Evolutionary conservation across 169 alveolate species (phyloP).

Genomic region (Plasmodium inui): DNA sequence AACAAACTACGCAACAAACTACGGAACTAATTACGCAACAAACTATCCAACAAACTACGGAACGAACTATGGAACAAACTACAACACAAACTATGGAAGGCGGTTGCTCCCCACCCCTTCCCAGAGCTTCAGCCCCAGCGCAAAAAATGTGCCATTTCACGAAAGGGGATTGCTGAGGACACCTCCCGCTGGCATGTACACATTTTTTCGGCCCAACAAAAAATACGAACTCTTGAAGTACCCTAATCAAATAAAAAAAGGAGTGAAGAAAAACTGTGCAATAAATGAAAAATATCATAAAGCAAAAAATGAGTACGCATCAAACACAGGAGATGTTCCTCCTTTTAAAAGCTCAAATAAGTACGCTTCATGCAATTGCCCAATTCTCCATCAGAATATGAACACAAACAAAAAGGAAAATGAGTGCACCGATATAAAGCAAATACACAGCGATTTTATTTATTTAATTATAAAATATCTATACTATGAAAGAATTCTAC

Average conservation of each 20-base stretch:
- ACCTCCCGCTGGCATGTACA: not conserved
- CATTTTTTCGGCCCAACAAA: not conserved
- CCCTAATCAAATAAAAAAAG: constrained; percentile 14
- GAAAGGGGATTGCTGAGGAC: constrained; percentile 3
- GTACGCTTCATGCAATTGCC: constrained; percentile 32
- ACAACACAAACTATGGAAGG: not conserved
- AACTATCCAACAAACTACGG: not conserved
- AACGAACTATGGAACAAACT: not conserved
- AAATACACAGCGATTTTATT: constrained; percentile 58
- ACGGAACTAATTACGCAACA: not conserved
- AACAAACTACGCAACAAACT: not conserved
- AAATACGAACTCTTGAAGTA: constrained; percentile 16
- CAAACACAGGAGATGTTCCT: not conserved
- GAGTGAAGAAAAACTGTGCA: constrained; percentile 11
- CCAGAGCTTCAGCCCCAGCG: not conserved
- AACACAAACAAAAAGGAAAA: not conserved
- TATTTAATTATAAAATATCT: constrained; percentile 48
- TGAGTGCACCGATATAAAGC: constrained; percentile 16
- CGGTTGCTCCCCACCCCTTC: not conserved
- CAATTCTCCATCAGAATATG: constrained; percentile 14
- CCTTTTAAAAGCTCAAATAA: constrained; percentile 12
- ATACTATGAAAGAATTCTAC: constrained; percentile 62
- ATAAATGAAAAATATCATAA: constrained; percentile 46
- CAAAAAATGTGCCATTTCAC: not conserved
- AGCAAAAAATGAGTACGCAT: constrained; percentile 10